phyloP scores from a whole-genome alignment of 495 filamentous ascomycete genomes.

The Aspergillus cavernicola region DNA sequence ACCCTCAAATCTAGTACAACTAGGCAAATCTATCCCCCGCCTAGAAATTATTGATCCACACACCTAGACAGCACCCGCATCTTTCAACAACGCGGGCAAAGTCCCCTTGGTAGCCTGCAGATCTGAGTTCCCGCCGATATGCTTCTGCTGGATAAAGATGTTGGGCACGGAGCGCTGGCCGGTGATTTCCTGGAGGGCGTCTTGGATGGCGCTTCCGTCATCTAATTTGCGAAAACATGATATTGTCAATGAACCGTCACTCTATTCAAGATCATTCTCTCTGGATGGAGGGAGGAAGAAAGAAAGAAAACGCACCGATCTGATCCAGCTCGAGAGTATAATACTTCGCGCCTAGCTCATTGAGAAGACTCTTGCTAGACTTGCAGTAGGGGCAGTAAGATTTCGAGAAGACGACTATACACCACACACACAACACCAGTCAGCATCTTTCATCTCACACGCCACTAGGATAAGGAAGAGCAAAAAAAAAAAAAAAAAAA shows the following conservation, averaged over 20 bases:
- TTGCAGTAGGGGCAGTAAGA: constrained; percentile 95
- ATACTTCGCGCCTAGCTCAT: constrained; percentile 66
- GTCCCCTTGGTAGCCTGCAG: constrained; percentile 64
- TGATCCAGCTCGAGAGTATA: constrained; percentile 79
- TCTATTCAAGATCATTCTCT: too few relatives aligned
- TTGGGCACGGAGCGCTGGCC: constrained; percentile 88
- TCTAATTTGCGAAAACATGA: too few relatives aligned
- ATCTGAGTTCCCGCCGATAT: constrained; percentile 97
- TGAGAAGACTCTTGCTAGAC: constrained; percentile 71
- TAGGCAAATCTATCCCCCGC: too few relatives aligned
- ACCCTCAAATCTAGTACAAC: too few relatives aligned
- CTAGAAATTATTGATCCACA: background rate
- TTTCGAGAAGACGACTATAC: constrained; percentile 87
- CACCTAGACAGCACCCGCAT: constrained; percentile 59
- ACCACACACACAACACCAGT: too few relatives aligned
- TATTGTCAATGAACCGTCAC: too few relatives aligned
- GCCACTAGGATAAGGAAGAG: background rate
- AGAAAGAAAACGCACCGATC: constrained; percentile 53
- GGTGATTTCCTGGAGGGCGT: constrained; percentile 74
- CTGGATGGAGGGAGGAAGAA: background rate
- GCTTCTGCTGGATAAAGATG: constrained; percentile 84
- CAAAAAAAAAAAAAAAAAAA: background rate
- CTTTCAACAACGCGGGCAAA: constrained; percentile 56
- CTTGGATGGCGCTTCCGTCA: constrained; percentile 80
- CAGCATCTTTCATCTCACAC: background rate